Base-by-base conservation (phyloP, 2,329 filamentous ascomycete genomes). In the Ilyonectria sp. region DNA sequence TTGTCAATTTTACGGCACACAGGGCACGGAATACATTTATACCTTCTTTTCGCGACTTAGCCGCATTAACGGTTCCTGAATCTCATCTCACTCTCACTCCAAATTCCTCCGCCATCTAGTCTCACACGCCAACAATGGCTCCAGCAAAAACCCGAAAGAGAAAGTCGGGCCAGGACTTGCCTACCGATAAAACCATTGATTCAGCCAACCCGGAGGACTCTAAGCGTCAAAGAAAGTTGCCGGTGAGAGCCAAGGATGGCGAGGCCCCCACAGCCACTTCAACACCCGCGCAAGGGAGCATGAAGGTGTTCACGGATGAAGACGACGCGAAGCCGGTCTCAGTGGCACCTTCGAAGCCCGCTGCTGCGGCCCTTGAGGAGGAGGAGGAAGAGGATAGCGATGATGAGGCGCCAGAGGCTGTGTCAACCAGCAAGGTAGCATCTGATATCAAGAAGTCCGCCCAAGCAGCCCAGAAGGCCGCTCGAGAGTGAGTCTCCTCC, bases 331-430 rank as follows among this genome's bases (percentile, higher is more conserved):
- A 57, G 26, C 55, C 69, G 21, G 62, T 63, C 10, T 67, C 71
- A 4, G 40, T 58, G 2, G 29, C 60, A 4, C 8, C 65, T 7
- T 44, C 61, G 46, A 68, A 75, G 60, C 47, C 71, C 10, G 60
- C 46, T 31, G 67, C 63, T 9, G 59, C 63, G 13, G 70, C 71
- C 17, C 62, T 71, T 1, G 75, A 77, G 17, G 73, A 77, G 4
- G 79, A 81, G 1, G 80, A 82, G 4, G 79, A 81, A 1, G 82
- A 83, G 4, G 81, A 82, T 11, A 84, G 84, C 47, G 86, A 87
- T 49, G 87, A 89, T 59, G 87, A 86, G 54, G 87, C 87, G 0
- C 88, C 88, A 9, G 88, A 90, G 77, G 87, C 86, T 3, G 83
- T 90, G n/a, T 89, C 88, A 0, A 87, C 86, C 1, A 77, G 79